A percentile compares a stretch with the other conserved stretches of the same genome.
Evolutionary conservation across 2,329 filamentous ascomycete species (phyloP).

Genomic region (Xylariaceae sp.): DNA sequence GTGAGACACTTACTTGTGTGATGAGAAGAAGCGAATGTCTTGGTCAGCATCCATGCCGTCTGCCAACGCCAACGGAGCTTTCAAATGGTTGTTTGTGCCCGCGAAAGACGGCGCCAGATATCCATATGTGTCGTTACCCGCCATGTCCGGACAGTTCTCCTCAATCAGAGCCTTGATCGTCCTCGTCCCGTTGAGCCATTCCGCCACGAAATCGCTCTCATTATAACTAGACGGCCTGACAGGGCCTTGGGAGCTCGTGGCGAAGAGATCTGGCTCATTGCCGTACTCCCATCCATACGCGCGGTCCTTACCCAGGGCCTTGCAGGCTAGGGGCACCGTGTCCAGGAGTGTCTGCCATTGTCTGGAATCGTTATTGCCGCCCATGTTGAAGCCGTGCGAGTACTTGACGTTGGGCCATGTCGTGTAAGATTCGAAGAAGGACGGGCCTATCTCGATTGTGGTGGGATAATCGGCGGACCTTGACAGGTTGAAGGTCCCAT

Average conservation of each 20-base stretch:
- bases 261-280: conserved; percentile 60
- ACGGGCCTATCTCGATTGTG: conserved; percentile 55
- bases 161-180: conserved; percentile 42
- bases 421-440: conserved; percentile 59
- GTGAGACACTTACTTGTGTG: conserved; percentile 49
- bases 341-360: conserved; percentile 45
- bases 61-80: conserved; percentile 46
- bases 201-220: conserved; percentile 49
- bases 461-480: conserved; percentile 56
- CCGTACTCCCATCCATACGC: conserved; percentile 59
- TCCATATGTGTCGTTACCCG: conserved; percentile 35
- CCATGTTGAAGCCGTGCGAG: conserved; percentile 59
- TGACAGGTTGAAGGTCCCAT: conserved; percentile 46
- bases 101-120: conserved; percentile 58
- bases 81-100: conserved; percentile 46
- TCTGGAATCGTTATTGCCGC: conserved; percentile 45
- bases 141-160: conserved; percentile 46
- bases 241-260: conserved; percentile 45
- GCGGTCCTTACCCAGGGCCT: conserved; percentile 45
- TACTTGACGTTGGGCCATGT: conserved; percentile 54
- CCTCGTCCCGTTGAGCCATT: conserved; percentile 54
- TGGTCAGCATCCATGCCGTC: conserved; percentile 46
- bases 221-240: conserved; percentile 50
- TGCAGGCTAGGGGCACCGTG: conserved; percentile 54
- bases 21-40: conserved; percentile 49